phyloP scores from a whole-genome alignment of 495 filamentous ascomycete species.

The Talaromyces trachyspermus region DNA sequence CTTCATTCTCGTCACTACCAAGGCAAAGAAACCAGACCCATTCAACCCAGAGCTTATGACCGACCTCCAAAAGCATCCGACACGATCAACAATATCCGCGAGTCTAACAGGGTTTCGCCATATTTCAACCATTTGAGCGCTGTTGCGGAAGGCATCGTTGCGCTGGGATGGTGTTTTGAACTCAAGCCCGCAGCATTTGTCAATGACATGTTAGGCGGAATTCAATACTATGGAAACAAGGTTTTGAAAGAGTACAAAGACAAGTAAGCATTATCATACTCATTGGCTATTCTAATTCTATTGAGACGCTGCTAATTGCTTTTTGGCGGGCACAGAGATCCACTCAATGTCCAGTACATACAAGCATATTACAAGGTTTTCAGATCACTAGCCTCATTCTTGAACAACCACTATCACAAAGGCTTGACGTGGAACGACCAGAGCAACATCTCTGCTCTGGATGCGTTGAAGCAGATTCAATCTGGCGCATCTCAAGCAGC shows the following conservation, averaged over 20 bases:
- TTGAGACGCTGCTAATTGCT: neutral
- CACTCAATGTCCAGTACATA: conserved; percentile 75
- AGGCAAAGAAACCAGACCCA: conserved; percentile 83
- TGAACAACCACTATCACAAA: conserved; percentile 68
- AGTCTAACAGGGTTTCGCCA: conserved; percentile 63
- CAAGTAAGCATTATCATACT: conserved; percentile 52
- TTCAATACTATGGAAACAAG: conserved; percentile 87
- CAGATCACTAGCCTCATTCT: conserved; percentile 68
- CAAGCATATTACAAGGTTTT: conserved; percentile 84
- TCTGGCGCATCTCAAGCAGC: conserved; percentile 29
- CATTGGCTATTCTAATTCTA: neutral
- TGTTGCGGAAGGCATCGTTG: conserved; percentile 81
- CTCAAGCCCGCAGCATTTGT: conserved; percentile 75
- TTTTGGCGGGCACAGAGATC: conserved; percentile 46
- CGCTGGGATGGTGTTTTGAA: conserved; percentile 80
- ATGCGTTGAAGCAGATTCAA: conserved; percentile 58
- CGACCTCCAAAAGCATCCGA: conserved; percentile 73
- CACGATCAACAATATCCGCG: conserved; percentile 66
- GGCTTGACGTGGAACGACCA: conserved; percentile 86
- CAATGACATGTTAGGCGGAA: conserved; percentile 65
- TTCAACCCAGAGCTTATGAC: conserved; percentile 66
- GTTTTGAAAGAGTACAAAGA: conserved; percentile 86
- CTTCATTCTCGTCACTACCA: conserved; percentile 80
- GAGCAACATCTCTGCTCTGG: conserved; percentile 62
- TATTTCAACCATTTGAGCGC: conserved; percentile 72